A percentile compares a stretch with the other conserved stretches of the same genome.
Evolutionary conservation across 2,329 filamentous ascomycete species (phyloP).

Genomic region (Penicillium sp.): DNA sequence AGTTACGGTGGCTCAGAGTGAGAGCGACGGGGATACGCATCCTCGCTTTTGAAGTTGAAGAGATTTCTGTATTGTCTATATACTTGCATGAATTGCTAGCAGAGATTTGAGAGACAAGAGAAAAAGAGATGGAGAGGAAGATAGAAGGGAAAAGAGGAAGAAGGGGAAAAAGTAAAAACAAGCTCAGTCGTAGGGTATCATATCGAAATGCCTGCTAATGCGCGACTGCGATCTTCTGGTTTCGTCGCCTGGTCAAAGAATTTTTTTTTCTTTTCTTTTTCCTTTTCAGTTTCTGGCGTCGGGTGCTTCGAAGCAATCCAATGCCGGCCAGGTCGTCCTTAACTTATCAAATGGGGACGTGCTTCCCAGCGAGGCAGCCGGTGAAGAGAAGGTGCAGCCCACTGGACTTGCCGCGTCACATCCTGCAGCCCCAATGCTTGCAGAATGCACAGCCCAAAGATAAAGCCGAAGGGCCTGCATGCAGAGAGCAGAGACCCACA

Average conservation of each 20-base stretch:
- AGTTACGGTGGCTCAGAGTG: no score
- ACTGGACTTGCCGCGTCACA: no score
- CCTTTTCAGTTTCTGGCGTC: slow-evolving; percentile 20
- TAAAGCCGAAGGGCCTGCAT: no score
- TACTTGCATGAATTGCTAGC: slow-evolving; percentile 14
- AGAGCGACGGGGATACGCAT: no score
- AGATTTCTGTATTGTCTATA: slow-evolving; percentile 18
- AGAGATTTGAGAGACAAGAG: slow-evolving; percentile 12
- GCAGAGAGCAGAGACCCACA: no score
- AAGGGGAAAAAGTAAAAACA: slow-evolving; percentile 24
- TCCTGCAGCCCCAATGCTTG: no score
- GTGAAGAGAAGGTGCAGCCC: no score
- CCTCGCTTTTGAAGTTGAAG: no score
- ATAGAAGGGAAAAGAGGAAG: no score
- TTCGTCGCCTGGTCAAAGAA: slow-evolving; percentile 20
- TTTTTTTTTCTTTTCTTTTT: slow-evolving; percentile 16
- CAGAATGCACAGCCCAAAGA: neutral
- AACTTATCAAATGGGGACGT: neutral
- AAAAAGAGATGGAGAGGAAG: no score
- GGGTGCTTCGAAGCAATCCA: slow-evolving; percentile 14
- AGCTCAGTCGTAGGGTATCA: slow-evolving; percentile 44
- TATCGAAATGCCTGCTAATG: slow-evolving; percentile 45
- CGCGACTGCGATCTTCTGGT: slow-evolving; percentile 36
- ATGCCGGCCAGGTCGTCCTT: slow-evolving; percentile 5
- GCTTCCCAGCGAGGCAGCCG: no score